Conservation (phyloP, 192 early-diverging fungal species). For the Rhizophagus sp. region DNA sequence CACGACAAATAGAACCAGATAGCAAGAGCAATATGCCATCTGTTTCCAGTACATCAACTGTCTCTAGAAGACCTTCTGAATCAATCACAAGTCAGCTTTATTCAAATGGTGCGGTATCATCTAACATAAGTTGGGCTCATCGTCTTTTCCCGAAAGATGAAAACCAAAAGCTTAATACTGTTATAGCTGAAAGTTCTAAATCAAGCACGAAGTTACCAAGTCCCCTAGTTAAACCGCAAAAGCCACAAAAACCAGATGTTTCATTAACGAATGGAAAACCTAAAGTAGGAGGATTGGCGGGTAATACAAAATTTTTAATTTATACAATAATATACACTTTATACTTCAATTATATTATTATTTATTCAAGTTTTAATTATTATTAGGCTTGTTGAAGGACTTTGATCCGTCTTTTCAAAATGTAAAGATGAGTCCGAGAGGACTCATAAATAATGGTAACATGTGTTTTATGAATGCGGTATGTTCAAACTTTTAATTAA, state of each 20-base stretch:
- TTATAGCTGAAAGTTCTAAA: not conserved
- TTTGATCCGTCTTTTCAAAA: not conserved
- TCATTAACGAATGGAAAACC: not conserved
- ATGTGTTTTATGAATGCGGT: slow-evolving; percentile 99
- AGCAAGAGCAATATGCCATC: too few species aligned
- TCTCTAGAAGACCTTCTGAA: too few species aligned
- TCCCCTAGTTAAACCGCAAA: not conserved
- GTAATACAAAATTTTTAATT: not conserved
- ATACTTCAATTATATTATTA: not conserved
- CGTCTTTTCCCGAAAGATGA: not conserved
- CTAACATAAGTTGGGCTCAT: not conserved
- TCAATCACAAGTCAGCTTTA: not conserved
- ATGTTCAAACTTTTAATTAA: slow-evolving; percentile 24
- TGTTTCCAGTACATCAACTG: too few species aligned
- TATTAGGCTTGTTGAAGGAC: not conserved
- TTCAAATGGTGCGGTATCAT: not conserved
- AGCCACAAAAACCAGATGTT: not conserved
- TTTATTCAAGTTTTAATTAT: not conserved
- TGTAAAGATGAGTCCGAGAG: slow-evolving; percentile 61
- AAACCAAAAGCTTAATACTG: not conserved
- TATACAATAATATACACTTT: not conserved
- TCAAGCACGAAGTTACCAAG: not conserved
- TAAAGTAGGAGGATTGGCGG: not conserved
- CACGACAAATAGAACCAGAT: too few species aligned
- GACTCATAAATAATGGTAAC: slow-evolving; percentile 95